A percentile compares a stretch with the other conserved stretches of the same genome.
These are phyloP conservation scores for Tylopilus vinaceipallidus DNA, from an alignment of 768 basidiomycete genomes.

Conservation along the genomic window DNA sequence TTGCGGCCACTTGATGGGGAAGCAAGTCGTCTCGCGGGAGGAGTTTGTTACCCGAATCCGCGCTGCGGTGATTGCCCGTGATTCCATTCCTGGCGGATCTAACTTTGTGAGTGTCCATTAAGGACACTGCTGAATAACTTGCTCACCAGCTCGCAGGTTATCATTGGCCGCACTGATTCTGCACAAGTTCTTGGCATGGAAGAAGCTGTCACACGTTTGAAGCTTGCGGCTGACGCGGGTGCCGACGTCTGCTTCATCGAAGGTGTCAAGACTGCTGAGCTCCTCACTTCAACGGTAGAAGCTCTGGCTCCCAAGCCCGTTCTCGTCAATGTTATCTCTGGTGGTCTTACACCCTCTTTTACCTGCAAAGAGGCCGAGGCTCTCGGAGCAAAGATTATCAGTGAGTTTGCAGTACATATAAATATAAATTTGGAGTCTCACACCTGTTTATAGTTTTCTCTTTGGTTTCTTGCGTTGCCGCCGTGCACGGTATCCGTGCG, in stretches of 20 bases:
- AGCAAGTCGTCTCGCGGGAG: slow-evolving; percentile 78
- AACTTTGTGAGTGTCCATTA: slow-evolving; percentile 53
- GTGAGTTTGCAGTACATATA: slow-evolving; percentile 39
- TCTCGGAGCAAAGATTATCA: slow-evolving; percentile 75
- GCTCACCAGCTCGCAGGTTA: slow-evolving; percentile 40
- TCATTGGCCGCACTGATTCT: slow-evolving; percentile 76
- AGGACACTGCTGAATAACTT: neutral
- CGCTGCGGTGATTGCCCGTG: slow-evolving; percentile 74
- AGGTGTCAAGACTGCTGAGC: slow-evolving; percentile 67
- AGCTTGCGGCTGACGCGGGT: slow-evolving; percentile 69
- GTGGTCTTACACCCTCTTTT: slow-evolving; percentile 74
- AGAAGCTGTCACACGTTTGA: slow-evolving; percentile 62
- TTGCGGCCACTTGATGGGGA: slow-evolving; percentile 77
- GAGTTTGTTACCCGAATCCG: slow-evolving; percentile 74
- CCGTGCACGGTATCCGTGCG: slow-evolving; percentile 74
- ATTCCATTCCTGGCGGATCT: slow-evolving; percentile 70
- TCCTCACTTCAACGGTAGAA: slow-evolving; percentile 60
- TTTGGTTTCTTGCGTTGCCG: slow-evolving; percentile 72
- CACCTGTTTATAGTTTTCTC: slow-evolving; percentile 59
- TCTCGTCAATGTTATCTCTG: slow-evolving; percentile 78
- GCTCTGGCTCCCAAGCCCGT: slow-evolving; percentile 74
- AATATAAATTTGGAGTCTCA: neutral
- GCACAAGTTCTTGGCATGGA: slow-evolving; percentile 81
- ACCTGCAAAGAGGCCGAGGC: slow-evolving; percentile 66
- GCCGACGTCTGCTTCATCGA: slow-evolving; percentile 84